Percentiles rank a stretch among this genome's conserved stretches.
phyloP scores from a whole-genome alignment of 768 basidiomycete species.

The Suillus weaverae region DNA sequence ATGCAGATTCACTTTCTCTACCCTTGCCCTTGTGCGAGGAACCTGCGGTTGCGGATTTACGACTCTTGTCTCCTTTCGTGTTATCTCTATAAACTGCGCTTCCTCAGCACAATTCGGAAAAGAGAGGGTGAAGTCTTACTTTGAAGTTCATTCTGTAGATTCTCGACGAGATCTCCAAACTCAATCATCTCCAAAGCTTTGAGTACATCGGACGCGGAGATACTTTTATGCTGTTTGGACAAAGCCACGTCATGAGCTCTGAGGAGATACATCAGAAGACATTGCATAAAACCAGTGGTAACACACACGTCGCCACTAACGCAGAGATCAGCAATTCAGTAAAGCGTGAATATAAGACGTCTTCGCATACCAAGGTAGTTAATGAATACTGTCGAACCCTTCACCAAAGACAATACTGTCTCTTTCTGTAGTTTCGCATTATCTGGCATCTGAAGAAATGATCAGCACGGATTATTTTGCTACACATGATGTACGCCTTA shows the following conservation, averaged over 20 bases:
- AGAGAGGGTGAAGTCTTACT: slow-evolving; percentile 39
- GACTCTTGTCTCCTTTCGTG: slow-evolving; percentile 59
- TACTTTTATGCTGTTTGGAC: slow-evolving; percentile 84
- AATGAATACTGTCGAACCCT: slow-evolving; percentile 93
- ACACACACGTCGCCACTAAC: slow-evolving; percentile 47
- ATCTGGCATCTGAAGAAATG: slow-evolving; percentile 64
- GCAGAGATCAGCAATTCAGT: slow-evolving; percentile 4
- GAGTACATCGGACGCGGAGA: slow-evolving; percentile 87
- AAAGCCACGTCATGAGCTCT: slow-evolving; percentile 88
- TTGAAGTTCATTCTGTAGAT: slow-evolving; percentile 62
- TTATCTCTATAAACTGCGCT: slow-evolving; percentile 62
- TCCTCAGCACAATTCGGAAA: not conserved
- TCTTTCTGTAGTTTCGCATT: slow-evolving; percentile 90
- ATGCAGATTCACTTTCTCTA: slow-evolving; percentile 33
- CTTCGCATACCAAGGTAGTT: slow-evolving; percentile 76
- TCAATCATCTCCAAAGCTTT: slow-evolving; percentile 81
- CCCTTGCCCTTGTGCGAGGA: slow-evolving; percentile 29
- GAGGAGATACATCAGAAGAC: not conserved
- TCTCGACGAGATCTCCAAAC: slow-evolving; percentile 67
- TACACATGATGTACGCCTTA: slow-evolving; percentile 34
- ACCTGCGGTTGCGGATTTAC: slow-evolving; percentile 26
- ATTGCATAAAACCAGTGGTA: not conserved
- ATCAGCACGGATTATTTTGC: not conserved
- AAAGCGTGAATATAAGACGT: not conserved
- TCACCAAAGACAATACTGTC: slow-evolving; percentile 78